Evolutionary conservation across 805 yeast genomes (phyloP), one percentile per base, ranked within the genome.

Genomic region (Saccharomyces paradoxus): DNA sequence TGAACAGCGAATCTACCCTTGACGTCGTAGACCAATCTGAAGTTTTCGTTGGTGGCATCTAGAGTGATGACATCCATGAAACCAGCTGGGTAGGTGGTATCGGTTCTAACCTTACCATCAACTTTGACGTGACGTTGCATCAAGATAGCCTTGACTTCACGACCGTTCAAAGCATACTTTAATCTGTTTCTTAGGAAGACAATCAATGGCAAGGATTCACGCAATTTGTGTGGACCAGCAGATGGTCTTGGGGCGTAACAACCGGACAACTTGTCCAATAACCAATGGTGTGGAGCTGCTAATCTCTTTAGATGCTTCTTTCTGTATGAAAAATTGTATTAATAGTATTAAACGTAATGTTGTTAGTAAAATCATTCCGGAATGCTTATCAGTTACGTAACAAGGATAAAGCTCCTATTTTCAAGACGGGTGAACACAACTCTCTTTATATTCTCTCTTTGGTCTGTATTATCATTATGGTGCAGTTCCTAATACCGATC

Each of bases 221-320:
- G 86, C 77, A 91, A 84, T 81, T 92, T 94, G 84, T 92, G 99
- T 77, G 99, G 99, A 83, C 99, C 99, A 71, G 96, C 86, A 64
- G 97, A 90, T 75, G 98, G 96, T 83, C 98, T 90, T 82, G 99
- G 99, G 65, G 99, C 99, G 78, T 94, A 94, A 74, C 89, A 83
- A 77, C 99, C 99, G 75, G 97, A 88, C 82, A 94, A 84, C 83
- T 94, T 94, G 95, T 95, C 99, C 83, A 94, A 89, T 95, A 94
- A 88, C 99, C 99, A 94, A 87, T 94, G 99, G 83, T 91, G 87
- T 84, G 99, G 99, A 78, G 99, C 99, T 78, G 98, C 97, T 81
- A 92, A 87, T 87, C 98, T 90, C 87, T 92, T 91, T 79, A 91
- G 86, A 79, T 92, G 97, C 86, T 92, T 91, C 91, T 90, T 89